Evolutionary conservation across 2,329 filamentous ascomycete genomes (phyloP).

Genomic region (Albophoma yamanashiensis): DNA sequence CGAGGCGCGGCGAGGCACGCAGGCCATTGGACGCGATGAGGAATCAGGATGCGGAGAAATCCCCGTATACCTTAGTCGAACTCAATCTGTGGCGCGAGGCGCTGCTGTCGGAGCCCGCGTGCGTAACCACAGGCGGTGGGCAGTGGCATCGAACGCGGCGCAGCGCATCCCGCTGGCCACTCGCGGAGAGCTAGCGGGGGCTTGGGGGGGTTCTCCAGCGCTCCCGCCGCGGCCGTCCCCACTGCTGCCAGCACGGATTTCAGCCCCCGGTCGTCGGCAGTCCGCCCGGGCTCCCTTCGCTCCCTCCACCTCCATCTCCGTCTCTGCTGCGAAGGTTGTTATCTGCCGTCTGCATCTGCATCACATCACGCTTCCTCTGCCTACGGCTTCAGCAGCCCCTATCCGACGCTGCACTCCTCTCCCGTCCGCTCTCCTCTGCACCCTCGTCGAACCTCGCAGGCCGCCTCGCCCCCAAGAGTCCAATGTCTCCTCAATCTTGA

Average conservation of each 20-base stretch:
- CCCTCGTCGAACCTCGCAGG: neutral
- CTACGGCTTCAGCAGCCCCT: neutral
- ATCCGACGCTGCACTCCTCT: neutral
- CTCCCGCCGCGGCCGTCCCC: neutral
- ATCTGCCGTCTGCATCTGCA: neutral
- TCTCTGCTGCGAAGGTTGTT: neutral
- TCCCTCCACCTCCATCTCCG: neutral
- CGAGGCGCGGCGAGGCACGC: neutral
- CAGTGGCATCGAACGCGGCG: neutral
- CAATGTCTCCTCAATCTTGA: conserved; percentile 11
- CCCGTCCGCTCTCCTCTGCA: neutral
- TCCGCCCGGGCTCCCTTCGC: neutral
- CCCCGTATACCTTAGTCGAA: no score
- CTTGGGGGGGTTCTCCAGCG: neutral
- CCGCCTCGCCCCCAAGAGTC: neutral
- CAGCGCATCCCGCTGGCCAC: no score
- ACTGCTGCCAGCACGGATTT: neutral
- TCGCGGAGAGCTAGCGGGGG: neutral
- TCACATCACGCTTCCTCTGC: neutral
- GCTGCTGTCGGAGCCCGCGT: neutral
- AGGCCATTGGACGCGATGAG: neutral
- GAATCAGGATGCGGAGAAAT: neutral
- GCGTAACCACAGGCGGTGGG: no score
- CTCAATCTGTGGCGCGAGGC: no score
- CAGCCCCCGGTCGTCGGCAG: neutral